Percentiles rank a stretch among this genome's conserved stretches.
These are phyloP conservation scores for Solanum lycopersicoides DNA, from an alignment of 257 asterid species.

Conservation along the genomic window DNA sequence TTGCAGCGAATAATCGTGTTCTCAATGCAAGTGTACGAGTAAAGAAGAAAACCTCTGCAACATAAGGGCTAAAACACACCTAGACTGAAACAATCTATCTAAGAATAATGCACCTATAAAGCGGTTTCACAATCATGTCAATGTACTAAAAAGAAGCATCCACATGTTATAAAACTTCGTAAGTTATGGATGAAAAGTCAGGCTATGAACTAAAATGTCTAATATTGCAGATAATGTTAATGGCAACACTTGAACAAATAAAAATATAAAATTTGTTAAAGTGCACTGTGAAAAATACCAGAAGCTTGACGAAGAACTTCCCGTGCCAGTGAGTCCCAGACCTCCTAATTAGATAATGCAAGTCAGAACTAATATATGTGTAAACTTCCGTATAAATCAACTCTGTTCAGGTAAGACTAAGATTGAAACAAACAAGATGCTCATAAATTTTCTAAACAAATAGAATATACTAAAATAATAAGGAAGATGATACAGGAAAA, in stretches of 20 bases:
- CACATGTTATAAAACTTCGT: neutral
- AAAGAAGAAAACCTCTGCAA: neutral
- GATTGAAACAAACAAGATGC: neutral
- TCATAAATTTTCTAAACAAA: neutral
- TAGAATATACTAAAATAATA: neutral
- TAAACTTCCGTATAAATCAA: neutral
- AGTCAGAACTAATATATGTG: neutral
- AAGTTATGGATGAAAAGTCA: neutral
- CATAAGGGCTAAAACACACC: neutral
- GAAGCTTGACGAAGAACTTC: slow-evolving; percentile 80
- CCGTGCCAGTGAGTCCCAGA: slow-evolving; percentile 84
- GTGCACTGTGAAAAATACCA: slow-evolving; percentile 31
- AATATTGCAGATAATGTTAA: neutral
- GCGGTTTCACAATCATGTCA: neutral
- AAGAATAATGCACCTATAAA: neutral
- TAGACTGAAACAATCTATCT: neutral
- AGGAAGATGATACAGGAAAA: neutral
- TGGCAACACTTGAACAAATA: neutral
- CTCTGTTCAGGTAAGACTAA: neutral
- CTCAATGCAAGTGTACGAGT: neutral
- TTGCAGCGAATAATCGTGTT: neutral
- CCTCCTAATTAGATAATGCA: slow-evolving; percentile 26
- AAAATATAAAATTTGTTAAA: neutral
- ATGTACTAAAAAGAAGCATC: neutral
- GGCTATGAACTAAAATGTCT: neutral